Base-by-base conservation (phyloP, 2,329 filamentous ascomycete species). In the Claviceps monticola region DNA sequence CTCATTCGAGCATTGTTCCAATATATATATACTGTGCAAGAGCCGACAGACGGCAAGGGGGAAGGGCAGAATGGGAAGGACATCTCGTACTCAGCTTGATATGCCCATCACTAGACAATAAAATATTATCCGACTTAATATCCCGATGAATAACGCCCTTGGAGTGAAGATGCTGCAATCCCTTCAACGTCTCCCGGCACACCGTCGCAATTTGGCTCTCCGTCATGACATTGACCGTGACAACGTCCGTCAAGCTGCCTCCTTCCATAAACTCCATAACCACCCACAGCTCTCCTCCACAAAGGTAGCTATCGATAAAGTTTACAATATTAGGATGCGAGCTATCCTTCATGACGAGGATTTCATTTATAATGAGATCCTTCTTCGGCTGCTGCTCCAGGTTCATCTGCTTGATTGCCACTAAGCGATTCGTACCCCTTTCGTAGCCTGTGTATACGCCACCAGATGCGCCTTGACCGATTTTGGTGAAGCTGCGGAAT, bases 261-360 rank as follows among this genome's bases (percentile, higher is more conserved):
- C 93, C 93, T 68, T 98, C 91, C 93, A 98, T 98, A 63, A 91
- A 98, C 70, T 98, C 93, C 93, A 98, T 98, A 37, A 97, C 88
- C 1, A 98, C 93, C 93, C 93, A 98, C 34, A 98, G 73, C 67
- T 97, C 93, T 44, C 91, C 87, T 13, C 81, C 79, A 53, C 90
- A 85, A 11, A 98, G 75, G 67, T 90, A 97, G 66, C 90, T 96
- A 72, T 97, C 93, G 71, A 97, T 91, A 68, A 97, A 98, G 68
- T 98, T 98, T 70, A 98, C 93, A 69, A 98, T 95, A 66, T 97
- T 97, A 62, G 89, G 91, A 66, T 98, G 93, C 53, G 88, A 93
- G 74, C 90, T 96, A 62, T 97, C 93, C 72, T 94, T 95, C 93
- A 98, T 98, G 53, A 98, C 93, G 53, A 98, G 71, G 59, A 98